These are phyloP conservation scores for Raddia guianensis DNA, from an alignment of 176 grass and related monocot genomes.

Conservation along the genomic window DNA sequence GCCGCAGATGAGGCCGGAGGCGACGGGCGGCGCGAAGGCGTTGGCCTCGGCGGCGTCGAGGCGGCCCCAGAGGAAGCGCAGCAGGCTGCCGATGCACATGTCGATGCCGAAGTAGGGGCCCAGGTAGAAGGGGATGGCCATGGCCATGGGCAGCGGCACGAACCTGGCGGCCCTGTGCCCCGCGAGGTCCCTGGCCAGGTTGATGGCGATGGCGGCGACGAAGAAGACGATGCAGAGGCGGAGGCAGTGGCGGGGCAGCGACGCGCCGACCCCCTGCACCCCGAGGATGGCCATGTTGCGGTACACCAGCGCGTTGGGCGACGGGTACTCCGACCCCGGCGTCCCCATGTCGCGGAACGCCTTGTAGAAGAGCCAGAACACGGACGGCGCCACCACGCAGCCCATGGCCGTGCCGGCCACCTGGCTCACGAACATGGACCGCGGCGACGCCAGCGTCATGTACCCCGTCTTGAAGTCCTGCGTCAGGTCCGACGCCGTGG, in stretches of 20 bases:
- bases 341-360: slow-evolving; percentile 51
- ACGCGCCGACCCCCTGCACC: slow-evolving; percentile 49
- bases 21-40: slow-evolving; percentile 65
- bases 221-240: slow-evolving; percentile 58
- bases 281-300: slow-evolving; percentile 73
- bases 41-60: slow-evolving; percentile 45
- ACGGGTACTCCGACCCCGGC: slow-evolving; percentile 63
- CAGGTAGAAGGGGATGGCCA: slow-evolving; percentile 72
- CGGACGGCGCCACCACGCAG: slow-evolving; percentile 54
- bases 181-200: slow-evolving; percentile 49
- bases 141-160: slow-evolving; percentile 63
- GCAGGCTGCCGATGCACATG: slow-evolving; percentile 62
- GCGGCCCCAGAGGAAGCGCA: slow-evolving; percentile 53
- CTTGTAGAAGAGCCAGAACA: slow-evolving; percentile 76
- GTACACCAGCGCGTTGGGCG: slow-evolving; percentile 64
- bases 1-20: slow-evolving; percentile 76
- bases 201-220: slow-evolving; percentile 47
- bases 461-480: slow-evolving; percentile 77
- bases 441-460: slow-evolving; percentile 73
- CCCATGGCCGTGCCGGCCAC: slow-evolving; percentile 66
- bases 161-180: slow-evolving; percentile 41
- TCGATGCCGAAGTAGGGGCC: slow-evolving; percentile 68
- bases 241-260: slow-evolving; percentile 54
- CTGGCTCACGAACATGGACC: slow-evolving; percentile 78
- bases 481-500: slow-evolving; percentile 63